phyloP scores from a whole-genome alignment of 192 early-diverging fungal genomes.

The Paraglomus occultum region DNA sequence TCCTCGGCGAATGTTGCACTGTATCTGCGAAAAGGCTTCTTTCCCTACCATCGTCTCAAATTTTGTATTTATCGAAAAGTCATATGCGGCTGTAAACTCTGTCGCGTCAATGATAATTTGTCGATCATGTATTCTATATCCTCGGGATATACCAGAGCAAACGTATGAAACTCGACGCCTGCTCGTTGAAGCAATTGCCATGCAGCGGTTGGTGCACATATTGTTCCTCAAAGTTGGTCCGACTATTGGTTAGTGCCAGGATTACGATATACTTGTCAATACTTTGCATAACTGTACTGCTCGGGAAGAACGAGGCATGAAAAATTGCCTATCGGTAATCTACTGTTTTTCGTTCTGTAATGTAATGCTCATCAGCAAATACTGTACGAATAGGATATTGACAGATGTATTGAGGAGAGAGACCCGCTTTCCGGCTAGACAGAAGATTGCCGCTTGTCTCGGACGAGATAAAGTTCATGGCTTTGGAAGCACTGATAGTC shows the following conservation, averaged over 20 bases:
- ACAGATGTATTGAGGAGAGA: slow-evolving; percentile 73
- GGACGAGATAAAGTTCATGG: slow-evolving; percentile 72
- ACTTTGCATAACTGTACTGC: slow-evolving; percentile 73
- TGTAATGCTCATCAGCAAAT: background rate
- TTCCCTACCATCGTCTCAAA: slow-evolving; percentile 84
- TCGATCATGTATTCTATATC: slow-evolving; percentile 66
- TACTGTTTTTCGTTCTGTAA: background rate
- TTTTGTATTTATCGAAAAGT: slow-evolving; percentile 84
- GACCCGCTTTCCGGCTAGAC: slow-evolving; percentile 71
- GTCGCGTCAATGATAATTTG: slow-evolving; percentile 83
- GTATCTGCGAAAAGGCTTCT: slow-evolving; percentile 62
- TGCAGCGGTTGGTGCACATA: slow-evolving; percentile 95
- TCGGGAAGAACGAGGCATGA: slow-evolving; percentile 85
- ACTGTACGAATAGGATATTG: slow-evolving; percentile 66
- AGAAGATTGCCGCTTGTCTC: slow-evolving; percentile 49
- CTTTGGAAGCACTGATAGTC: slow-evolving; percentile 83
- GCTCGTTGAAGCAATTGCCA: slow-evolving; percentile 69
- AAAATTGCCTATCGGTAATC: background rate
- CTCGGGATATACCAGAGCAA: slow-evolving; percentile 80
- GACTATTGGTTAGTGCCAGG: slow-evolving; percentile 91
- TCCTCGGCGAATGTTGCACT: slow-evolving; percentile 61
- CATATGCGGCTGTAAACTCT: slow-evolving; percentile 60
- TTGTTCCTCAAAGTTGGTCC: slow-evolving; percentile 64
- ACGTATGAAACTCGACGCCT: slow-evolving; percentile 75
- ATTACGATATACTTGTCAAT: slow-evolving; percentile 71